These are phyloP conservation scores for Taiozyma sp. DNA, from an alignment of 1,139 yeast genomes.

Conservation along the genomic window DNA sequence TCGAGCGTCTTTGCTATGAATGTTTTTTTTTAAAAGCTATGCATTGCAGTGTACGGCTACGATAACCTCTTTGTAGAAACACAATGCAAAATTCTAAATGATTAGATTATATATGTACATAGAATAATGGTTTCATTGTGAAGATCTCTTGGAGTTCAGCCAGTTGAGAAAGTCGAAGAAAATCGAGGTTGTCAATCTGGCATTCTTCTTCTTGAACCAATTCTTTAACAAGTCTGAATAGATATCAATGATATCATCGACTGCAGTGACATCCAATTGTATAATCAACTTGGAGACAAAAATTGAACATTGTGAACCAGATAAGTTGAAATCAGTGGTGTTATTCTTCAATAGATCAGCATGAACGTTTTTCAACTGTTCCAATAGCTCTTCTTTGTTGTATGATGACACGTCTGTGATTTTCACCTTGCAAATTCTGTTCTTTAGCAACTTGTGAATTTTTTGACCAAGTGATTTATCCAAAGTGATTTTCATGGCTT, in stretches of 20 bases:
- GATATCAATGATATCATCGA: slow-evolving; percentile 43
- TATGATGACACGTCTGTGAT: slow-evolving; percentile 13
- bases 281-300: slow-evolving; percentile 54
- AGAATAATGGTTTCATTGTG: neutral
- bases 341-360: slow-evolving; percentile 26
- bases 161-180: slow-evolving; percentile 82
- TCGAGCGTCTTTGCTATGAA: no score
- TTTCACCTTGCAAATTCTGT: slow-evolving; percentile 53
- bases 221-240: slow-evolving; percentile 50
- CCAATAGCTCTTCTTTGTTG: slow-evolving; percentile 16
- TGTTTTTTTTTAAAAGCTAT: no score
- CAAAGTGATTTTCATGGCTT: slow-evolving; percentile 57
- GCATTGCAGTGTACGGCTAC: neutral
- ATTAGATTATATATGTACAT: neutral
- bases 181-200: slow-evolving; percentile 52
- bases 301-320: slow-evolving; percentile 36
- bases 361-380: slow-evolving; percentile 22
- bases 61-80: neutral
- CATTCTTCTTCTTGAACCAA: slow-evolving; percentile 50
- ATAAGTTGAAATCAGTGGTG: slow-evolving; percentile 20
- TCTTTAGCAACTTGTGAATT: slow-evolving; percentile 66
- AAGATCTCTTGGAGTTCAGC: slow-evolving; percentile 43
- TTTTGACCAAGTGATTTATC: slow-evolving; percentile 68
- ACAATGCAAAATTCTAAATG: neutral
- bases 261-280: slow-evolving; percentile 21